Evolutionary conservation across 2,329 filamentous ascomycete species (phyloP).

Genomic region (Diaporthe humulicola): DNA sequence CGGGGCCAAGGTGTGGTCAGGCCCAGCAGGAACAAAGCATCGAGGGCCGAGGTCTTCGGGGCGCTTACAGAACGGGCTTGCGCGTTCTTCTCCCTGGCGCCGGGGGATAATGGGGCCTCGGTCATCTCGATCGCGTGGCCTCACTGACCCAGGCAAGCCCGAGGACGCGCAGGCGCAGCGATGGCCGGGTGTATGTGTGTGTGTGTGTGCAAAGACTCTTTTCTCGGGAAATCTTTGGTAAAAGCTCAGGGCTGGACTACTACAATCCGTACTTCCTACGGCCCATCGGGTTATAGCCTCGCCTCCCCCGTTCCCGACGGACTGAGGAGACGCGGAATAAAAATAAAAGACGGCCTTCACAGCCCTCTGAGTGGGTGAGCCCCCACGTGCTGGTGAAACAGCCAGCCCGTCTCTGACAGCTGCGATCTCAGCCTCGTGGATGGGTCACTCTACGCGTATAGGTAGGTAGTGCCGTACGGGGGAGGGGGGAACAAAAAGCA

Average conservation of each 20-base stretch:
- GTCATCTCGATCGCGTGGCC: constrained; percentile 5
- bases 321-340: neutral
- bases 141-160: neutral
- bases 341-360: neutral
- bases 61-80: neutral
- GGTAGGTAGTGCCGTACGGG: neutral
- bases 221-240: neutral
- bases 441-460: neutral
- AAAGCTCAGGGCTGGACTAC: no score
- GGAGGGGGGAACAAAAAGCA: neutral
- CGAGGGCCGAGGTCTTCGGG: neutral
- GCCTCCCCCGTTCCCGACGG: neutral
- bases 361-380: neutral
- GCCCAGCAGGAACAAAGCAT: neutral
- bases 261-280: neutral
- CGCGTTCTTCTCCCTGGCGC: neutral
- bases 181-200: neutral
- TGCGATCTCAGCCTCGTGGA: constrained; percentile 23
- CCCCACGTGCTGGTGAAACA: constrained; percentile 9
- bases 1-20: neutral
- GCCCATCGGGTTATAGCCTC: neutral
- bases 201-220: neutral
- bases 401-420: constrained; percentile 19
- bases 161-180: neutral
- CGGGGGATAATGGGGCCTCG: neutral